These are phyloP conservation scores for Colletotrichum scovillei DNA, from an alignment of 2,329 filamentous ascomycete species.

Conservation along the genomic window DNA sequence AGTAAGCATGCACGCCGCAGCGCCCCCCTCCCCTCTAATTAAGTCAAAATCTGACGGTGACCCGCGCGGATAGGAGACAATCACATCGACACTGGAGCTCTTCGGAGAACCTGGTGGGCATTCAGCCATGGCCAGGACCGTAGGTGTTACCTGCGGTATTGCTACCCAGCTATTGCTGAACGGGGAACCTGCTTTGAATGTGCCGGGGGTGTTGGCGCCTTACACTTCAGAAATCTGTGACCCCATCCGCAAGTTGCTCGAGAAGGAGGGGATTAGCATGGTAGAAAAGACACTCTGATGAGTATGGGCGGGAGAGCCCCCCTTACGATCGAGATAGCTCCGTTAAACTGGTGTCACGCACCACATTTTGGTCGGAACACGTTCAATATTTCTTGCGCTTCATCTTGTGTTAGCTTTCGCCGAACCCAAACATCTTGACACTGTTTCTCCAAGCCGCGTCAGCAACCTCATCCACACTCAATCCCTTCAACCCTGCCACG, in stretches of 20 bases:
- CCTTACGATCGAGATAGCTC: too few relatives aligned
- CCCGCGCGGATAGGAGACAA: slow-evolving; percentile 46
- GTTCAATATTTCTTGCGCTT: background rate
- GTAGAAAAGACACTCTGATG: slow-evolving; percentile 71
- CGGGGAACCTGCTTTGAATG: slow-evolving; percentile 68
- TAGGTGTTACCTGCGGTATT: slow-evolving; percentile 75
- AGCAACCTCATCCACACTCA: slow-evolving; percentile 54
- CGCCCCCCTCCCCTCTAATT: too few relatives aligned
- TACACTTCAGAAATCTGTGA: slow-evolving; percentile 78
- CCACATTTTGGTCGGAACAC: too few relatives aligned
- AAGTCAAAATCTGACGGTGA: background rate
- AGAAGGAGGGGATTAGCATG: slow-evolving; percentile 79
- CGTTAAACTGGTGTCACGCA: background rate
- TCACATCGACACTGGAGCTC: slow-evolving; percentile 72
- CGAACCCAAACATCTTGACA: slow-evolving; percentile 42
- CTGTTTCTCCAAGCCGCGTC: slow-evolving; percentile 51
- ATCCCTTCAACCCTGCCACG: slow-evolving; percentile 59
- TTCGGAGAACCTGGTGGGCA: slow-evolving; percentile 76
- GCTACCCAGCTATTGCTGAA: slow-evolving; percentile 83
- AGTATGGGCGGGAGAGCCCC: too few relatives aligned
- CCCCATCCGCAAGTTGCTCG: slow-evolving; percentile 81
- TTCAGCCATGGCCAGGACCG: slow-evolving; percentile 75
- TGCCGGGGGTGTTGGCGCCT: slow-evolving; percentile 81
- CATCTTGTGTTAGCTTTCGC: background rate
- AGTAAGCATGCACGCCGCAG: slow-evolving; percentile 24